These are phyloP conservation scores for Diplodia sapinea DNA, from an alignment of 2,329 filamentous ascomycete genomes.

Conservation along the genomic window DNA sequence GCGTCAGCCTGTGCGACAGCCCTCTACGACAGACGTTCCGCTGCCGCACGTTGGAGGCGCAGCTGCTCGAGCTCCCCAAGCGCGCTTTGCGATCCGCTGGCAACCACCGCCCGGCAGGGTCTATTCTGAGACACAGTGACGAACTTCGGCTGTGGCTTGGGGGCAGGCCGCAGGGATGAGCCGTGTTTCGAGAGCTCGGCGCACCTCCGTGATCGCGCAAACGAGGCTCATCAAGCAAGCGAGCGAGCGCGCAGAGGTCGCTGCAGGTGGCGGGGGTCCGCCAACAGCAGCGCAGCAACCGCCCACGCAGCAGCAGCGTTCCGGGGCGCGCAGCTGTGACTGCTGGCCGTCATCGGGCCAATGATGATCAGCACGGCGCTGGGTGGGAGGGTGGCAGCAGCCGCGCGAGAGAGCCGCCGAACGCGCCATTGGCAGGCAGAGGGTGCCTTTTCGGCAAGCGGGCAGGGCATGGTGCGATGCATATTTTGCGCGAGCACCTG, in stretches of 20 bases:
- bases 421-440: constrained; percentile 2
- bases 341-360: constrained; percentile 5
- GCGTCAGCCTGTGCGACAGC: constrained; percentile 16
- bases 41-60: background rate
- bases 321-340: constrained; percentile 6
- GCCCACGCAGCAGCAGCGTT: constrained; percentile 1
- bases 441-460: no score
- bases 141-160: constrained; percentile 25
- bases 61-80: constrained; percentile 4
- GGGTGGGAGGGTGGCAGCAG: background rate
- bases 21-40: background rate
- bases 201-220: constrained; percentile 5
- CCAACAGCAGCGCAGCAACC: background rate
- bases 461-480: background rate
- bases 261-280: constrained; percentile 7
- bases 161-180: constrained; percentile 1
- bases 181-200: constrained; percentile 26
- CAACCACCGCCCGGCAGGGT: constrained; percentile 4
- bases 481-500: constrained; percentile 17
- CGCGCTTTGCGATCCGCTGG: constrained; percentile 16
- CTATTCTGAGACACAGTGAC: constrained; percentile 27
- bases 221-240: constrained; percentile 18
- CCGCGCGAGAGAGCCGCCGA: constrained; percentile 17
- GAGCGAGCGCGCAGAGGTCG: constrained; percentile 2
- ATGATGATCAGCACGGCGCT: constrained; percentile 19